Conservation (phyloP, 208 protist genomes). For the Leishmania aethiopica region DNA sequence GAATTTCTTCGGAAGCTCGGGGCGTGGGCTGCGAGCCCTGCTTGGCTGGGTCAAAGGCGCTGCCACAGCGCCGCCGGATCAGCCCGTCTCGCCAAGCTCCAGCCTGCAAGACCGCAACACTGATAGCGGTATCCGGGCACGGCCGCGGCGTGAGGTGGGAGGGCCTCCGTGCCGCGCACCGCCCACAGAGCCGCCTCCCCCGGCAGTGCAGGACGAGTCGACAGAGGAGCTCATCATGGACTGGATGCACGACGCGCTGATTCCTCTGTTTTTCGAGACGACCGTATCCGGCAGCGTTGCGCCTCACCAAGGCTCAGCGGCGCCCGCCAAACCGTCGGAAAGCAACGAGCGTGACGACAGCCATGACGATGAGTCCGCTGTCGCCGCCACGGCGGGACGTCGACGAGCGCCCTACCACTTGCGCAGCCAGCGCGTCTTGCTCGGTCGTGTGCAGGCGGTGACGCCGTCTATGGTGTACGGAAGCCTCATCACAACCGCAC, state of each 20-base stretch:
- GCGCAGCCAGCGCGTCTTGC: slow-evolving; percentile 31
- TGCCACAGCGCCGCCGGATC: not conserved
- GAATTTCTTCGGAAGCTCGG: not conserved
- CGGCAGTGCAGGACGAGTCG: not conserved
- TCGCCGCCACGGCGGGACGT: not conserved
- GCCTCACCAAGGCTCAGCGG: not conserved
- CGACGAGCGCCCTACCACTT: slow-evolving; percentile 15
- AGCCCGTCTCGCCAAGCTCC: not conserved
- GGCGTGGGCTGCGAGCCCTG: slow-evolving; percentile 7
- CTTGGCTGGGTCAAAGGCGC: slow-evolving; percentile 18
- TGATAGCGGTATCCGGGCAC: not conserved
- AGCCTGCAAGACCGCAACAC: too few relatives aligned
- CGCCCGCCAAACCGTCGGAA: not conserved
- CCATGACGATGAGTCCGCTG: not conserved
- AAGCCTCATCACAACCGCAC: not conserved
- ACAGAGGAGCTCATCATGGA: slow-evolving; percentile 17
- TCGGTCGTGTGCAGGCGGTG: slow-evolving; percentile 33
- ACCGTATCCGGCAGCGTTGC: slow-evolving; percentile 19
- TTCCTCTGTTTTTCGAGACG: slow-evolving; percentile 43
- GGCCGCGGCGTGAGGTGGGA: not conserved
- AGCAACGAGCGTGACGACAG: not conserved
- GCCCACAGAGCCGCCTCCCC: not conserved
- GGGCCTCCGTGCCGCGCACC: not conserved
- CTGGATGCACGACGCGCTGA: slow-evolving; percentile 41
- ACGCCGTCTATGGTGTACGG: slow-evolving; percentile 27